Percentiles rank a stretch among this genome's conserved stretches.
Evolutionary conservation across 2,329 filamentous ascomycete genomes (phyloP).

Genomic region (Trichoderma koningiopsis): DNA sequence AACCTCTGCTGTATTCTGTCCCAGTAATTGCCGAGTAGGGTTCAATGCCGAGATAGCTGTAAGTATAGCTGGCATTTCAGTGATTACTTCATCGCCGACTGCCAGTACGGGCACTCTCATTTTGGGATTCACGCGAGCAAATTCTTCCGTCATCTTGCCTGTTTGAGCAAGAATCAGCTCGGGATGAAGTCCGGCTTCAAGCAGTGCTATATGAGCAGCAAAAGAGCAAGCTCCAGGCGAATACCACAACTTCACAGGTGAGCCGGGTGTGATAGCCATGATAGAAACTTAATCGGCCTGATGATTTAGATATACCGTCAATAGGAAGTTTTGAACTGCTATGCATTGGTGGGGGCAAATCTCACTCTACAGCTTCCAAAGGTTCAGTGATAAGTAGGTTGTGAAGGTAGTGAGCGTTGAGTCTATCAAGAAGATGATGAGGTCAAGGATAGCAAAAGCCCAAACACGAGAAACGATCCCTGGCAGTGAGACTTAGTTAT

Average conservation of each 20-base stretch:
- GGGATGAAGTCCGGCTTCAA: conserved; percentile 11
- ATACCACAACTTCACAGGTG: neutral
- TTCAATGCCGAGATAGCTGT: conserved; percentile 3
- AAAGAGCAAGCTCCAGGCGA: neutral
- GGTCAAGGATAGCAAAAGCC: neutral
- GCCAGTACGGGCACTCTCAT: conserved; percentile 7
- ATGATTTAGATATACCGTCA: neutral
- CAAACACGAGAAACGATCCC: neutral
- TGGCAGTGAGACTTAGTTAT: neutral
- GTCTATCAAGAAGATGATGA: neutral
- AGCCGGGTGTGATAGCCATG: neutral
- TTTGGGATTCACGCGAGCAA: conserved; percentile 10
- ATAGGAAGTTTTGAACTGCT: neutral
- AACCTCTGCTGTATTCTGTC: neutral
- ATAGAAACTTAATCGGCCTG: neutral
- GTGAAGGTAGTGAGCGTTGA: too few relatives aligned
- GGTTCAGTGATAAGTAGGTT: neutral
- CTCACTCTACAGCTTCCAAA: neutral
- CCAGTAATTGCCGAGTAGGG: neutral
- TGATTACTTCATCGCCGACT: conserved; percentile 6
- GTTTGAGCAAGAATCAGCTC: neutral
- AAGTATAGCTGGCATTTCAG: conserved; percentile 15
- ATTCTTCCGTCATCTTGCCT: neutral
- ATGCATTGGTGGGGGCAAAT: neutral
- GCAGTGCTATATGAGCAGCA: neutral